Evolutionary conservation across 1,139 yeast genomes (phyloP).

Genomic region (Trichomonascaceae sp.): DNA sequence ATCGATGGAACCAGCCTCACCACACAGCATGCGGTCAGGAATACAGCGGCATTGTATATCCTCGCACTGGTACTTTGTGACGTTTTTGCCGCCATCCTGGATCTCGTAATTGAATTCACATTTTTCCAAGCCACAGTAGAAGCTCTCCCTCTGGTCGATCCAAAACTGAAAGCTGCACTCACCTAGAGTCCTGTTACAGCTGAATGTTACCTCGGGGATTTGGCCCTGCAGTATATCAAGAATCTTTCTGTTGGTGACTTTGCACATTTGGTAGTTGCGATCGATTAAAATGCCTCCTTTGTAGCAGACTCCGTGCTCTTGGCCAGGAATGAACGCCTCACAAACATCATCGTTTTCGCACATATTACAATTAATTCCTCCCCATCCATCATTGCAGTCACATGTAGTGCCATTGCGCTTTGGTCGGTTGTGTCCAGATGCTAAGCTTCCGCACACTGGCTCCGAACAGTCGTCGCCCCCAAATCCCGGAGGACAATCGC

Average conservation of each 20-base stretch:
- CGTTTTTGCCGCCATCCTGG: conserved; percentile 30
- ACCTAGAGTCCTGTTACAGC: conserved; percentile 58
- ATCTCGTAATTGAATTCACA: conserved; percentile 63
- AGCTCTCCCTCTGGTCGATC: conserved; percentile 83
- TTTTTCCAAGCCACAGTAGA: conserved; percentile 65
- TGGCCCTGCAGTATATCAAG: conserved; percentile 65
- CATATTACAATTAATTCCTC: conserved; percentile 80
- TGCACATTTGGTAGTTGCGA: conserved; percentile 79
- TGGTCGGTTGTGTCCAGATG: conserved; percentile 53
- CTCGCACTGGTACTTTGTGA: conserved; percentile 69
- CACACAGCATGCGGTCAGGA: conserved; percentile 89
- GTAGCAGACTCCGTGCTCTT: conserved; percentile 78
- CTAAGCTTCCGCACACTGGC: conserved; percentile 78
- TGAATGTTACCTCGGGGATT: conserved; percentile 83
- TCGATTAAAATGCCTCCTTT: conserved; percentile 77
- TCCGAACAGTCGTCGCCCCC: conserved; percentile 87
- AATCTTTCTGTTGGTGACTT: conserved; percentile 79
- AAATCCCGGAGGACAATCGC: conserved; percentile 86
- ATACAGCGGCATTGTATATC: conserved; percentile 71
- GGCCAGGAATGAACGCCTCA: conserved; percentile 80
- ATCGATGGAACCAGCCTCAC: conserved; percentile 86
- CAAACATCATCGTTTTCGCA: conserved; percentile 66
- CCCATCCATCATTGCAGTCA: conserved; percentile 76
- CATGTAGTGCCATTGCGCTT: conserved; percentile 46
- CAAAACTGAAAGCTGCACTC: conserved; percentile 86